Base-by-base conservation (phyloP, 257 asterid genomes). In the Datura wrightii region DNA sequence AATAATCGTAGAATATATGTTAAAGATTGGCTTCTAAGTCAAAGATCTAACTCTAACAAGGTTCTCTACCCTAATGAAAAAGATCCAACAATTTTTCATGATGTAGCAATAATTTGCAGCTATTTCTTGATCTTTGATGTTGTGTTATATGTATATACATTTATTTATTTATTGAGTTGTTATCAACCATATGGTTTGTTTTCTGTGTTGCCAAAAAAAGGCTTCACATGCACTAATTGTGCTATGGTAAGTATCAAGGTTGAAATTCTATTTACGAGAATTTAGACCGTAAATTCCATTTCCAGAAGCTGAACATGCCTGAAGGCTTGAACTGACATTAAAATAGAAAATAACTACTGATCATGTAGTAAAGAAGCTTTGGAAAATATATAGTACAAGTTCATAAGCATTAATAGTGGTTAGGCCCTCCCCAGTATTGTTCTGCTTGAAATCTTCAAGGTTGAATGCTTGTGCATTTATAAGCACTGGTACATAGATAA, bases 31-130 rank as follows among this genome's bases (percentile, higher is more conserved):
- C 66, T 59, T n/a, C 66, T n/a, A 36, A n/a, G 13, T 7, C 66
- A 59, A 13, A 59, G 66, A 59, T 59, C 66, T 59, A 59, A 59
- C 66, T n/a, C 5, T 59, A n/a, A 59, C 66, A 59, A 59, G 63
- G 36, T 59, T 59, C 66, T 59, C 34, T 59, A 59, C 66, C 31
- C 66, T 19, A 19, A n/a, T 1, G 36, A 58, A 18, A 58, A 18
- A 58, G 63, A 58, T 18, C 63, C 18, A 2, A 58, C 63, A 58
- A 58, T 31, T 6, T 6, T 58, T 18, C 2, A 58, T 58, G 63
- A 58, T 18, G 10, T 34, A 1, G 60, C 60, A 55, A 15, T n/a
- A 55, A 55, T 15, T 5, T 15, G 19, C 19, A 15, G 8, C 19
- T 55, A 15, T 55, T 55, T 55, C 19, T 16, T 55, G 8, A 4